Conservation (phyloP, 257 asterid genomes). For the Linderniella brevidens region DNA sequence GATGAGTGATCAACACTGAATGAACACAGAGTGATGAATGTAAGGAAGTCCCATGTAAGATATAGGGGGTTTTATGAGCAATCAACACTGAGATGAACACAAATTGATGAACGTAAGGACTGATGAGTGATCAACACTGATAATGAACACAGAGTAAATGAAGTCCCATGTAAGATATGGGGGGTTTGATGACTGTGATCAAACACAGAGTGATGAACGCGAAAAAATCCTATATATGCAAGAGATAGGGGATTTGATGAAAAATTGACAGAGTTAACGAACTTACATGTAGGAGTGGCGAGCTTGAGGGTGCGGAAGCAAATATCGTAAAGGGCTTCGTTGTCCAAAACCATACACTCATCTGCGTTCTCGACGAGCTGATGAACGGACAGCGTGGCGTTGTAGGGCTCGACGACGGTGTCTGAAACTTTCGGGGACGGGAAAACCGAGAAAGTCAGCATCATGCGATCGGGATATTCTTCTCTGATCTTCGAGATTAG, state of each 20-base stretch:
- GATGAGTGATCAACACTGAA: too few species aligned
- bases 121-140: too few species aligned
- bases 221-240: too few species aligned
- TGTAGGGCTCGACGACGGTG: slow-evolving; percentile 66
- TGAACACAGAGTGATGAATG: too few species aligned
- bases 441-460: slow-evolving; percentile 60
- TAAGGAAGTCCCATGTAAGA: too few species aligned
- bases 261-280: neutral
- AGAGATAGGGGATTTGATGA: too few species aligned
- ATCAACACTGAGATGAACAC: neutral
- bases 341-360: slow-evolving; percentile 12
- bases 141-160: too few species aligned
- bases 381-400: slow-evolving; percentile 67
- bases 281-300: slow-evolving; percentile 71
- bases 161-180: too few species aligned
- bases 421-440: slow-evolving; percentile 14
- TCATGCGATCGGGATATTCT: slow-evolving; percentile 71
- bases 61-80: neutral
- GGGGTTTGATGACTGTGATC: too few species aligned
- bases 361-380: slow-evolving; percentile 73
- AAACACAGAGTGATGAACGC: too few species aligned
- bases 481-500: slow-evolving; percentile 59
- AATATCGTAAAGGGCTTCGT: slow-evolving; percentile 2
- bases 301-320: slow-evolving; percentile 71
- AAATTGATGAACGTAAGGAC: too few species aligned